Base-by-base conservation (phyloP, 192 early-diverging fungal species). In the Chytriomyces confervae region DNA sequence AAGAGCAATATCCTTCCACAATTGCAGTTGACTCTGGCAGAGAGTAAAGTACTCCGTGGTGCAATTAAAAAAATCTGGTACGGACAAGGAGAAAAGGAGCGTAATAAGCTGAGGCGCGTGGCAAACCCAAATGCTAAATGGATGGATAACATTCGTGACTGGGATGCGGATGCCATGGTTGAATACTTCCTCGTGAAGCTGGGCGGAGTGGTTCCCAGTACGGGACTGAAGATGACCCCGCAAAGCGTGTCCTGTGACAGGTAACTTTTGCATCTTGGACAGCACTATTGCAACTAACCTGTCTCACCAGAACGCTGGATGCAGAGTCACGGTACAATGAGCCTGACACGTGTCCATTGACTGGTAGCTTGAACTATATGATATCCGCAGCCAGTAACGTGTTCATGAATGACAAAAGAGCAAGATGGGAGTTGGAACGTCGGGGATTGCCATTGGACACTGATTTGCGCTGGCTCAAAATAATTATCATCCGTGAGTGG, bases 131-230 rank as follows among this genome's bases (percentile, higher is more conserved):
- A 63, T 63, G 62, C 62, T 7, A 24, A 20, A 24, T 63, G 62
- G 62, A 8, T 8, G 8, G 62, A 63, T 11, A 24, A 63, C 24
- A 63, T 63, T 63, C 62, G 62, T 63, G 62, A 63, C 7, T 63
- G 62, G 62, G 18, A 63, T 18, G 8, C 18, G 51, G 18, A 8
- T 11, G 51, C 8, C 51, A 53, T 53, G n/a, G n/a, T n/a, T n/a
- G n/a, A n/a, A n/a, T n/a, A n/a, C n/a, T n/a, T n/a, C n/a, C n/a
- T n/a, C n/a, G n/a, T n/a, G n/a, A n/a, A n/a, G n/a, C n/a, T n/a
- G n/a, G n/a, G n/a, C n/a, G n/a, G n/a, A n/a, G n/a, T n/a, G n/a
- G n/a, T n/a, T n/a, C n/a, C n/a, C n/a, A n/a, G n/a, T n/a, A n/a
- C n/a, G n/a, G n/a, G n/a, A n/a, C n/a, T n/a, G n/a, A n/a, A n/a